phyloP scores from a whole-genome alignment of 2,329 filamentous ascomycete species.

The Bipolaris oryzae region DNA sequence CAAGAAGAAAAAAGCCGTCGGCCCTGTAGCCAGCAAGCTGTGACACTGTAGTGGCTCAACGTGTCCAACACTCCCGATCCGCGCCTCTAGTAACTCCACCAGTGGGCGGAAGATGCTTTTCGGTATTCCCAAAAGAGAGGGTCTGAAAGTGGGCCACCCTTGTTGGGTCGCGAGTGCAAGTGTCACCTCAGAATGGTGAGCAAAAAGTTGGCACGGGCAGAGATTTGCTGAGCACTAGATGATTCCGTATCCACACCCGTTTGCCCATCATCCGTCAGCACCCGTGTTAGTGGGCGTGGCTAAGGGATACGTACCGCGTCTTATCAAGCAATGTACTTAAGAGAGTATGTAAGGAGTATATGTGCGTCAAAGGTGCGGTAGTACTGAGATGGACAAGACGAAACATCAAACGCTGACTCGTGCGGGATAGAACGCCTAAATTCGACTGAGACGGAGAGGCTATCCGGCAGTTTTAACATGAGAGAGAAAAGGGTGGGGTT shows the following conservation, averaged over 20 bases:
- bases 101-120: constrained; percentile 5
- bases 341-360: neutral
- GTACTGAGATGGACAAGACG: neutral
- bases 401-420: constrained; percentile 8
- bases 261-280: constrained; percentile 18
- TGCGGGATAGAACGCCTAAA: constrained; percentile 11
- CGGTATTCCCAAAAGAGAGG: constrained; percentile 7
- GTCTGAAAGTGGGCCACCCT: constrained; percentile 16
- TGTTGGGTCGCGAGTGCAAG: constrained; percentile 18
- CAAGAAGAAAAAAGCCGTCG: neutral
- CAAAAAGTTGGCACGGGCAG: constrained; percentile 13
- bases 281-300: constrained; percentile 2
- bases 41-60: constrained; percentile 9
- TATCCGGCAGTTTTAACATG: constrained; percentile 10
- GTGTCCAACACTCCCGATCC: constrained; percentile 8
- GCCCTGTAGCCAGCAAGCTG: constrained; percentile 5
- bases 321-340: neutral
- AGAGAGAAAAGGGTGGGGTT: constrained; percentile 21
- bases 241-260: constrained; percentile 18
- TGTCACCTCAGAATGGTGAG: constrained; percentile 17
- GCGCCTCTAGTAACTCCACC: constrained; percentile 12
- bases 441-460: constrained; percentile 4
- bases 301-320: neutral
- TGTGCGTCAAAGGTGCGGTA: neutral
- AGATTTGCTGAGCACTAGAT: constrained; percentile 21